phyloP scores from a whole-genome alignment of 139 green algal species.

The Deuterostichococcus epilithicus region DNA sequence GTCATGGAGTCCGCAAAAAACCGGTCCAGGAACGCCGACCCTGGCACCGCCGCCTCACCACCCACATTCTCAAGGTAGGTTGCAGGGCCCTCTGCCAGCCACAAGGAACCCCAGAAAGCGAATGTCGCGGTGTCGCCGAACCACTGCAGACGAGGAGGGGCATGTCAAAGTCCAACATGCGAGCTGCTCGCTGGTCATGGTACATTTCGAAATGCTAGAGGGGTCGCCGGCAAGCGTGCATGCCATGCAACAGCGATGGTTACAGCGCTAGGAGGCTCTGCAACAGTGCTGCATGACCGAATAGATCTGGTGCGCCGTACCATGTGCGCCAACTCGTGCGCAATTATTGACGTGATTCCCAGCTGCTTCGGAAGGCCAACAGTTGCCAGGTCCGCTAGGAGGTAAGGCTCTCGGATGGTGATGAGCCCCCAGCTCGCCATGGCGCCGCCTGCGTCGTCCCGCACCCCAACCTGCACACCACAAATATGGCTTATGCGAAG shows the following conservation, averaged over 20 bases:
- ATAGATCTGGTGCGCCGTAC: no score
- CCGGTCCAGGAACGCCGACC: conserved; percentile 30
- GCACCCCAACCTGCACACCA: conserved; percentile 74
- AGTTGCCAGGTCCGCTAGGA: conserved; percentile 55
- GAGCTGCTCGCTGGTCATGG: no score
- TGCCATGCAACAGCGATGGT: no score
- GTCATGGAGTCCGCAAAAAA: conserved; percentile 30
- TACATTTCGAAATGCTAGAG: no score
- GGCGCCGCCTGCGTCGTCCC: conserved; percentile 82
- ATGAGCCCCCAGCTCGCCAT: conserved; percentile 97
- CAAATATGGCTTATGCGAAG: no score
- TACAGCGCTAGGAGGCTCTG: no score
- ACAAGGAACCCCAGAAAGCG: conserved; percentile 84
- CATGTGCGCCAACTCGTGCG: conserved; percentile 82
- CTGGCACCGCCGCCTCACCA: conserved; percentile 32
- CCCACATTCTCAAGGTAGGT: conserved; percentile 77
- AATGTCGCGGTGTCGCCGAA: conserved; percentile 88
- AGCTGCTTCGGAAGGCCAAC: conserved; percentile 17
- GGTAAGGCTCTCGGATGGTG: conserved; percentile 54
- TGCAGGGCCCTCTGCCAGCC: conserved; percentile 90
- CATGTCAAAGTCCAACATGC: no score
- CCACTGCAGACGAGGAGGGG: conserved; percentile 37
- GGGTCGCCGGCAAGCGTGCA: no score
- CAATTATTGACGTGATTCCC: conserved; percentile 60
- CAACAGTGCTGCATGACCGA: no score